A percentile compares a stretch with the other conserved stretches of the same genome.
Conservation (phyloP, 208 protist genomes). For the Tritrichomonas musculus region DNA sequence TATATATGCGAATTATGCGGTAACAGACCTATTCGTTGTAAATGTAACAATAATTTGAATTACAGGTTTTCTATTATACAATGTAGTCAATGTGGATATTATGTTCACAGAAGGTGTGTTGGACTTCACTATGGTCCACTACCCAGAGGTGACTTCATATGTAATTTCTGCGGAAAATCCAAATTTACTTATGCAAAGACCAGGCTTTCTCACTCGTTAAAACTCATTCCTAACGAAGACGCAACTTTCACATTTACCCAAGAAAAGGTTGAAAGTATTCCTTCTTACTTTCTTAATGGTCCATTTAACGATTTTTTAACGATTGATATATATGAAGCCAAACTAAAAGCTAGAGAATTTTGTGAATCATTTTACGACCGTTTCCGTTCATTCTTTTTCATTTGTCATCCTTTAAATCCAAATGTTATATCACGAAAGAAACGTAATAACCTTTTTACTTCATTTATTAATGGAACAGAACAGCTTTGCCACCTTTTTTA, state of each 20-base stretch:
- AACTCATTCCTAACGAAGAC: neutral
- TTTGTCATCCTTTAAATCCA: neutral
- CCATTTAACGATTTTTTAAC: conserved; percentile 23
- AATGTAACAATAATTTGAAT: neutral
- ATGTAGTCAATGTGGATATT: conserved; percentile 25
- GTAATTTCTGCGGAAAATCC: neutral
- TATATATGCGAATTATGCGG: neutral
- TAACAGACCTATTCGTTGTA: neutral
- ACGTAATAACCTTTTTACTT: neutral
- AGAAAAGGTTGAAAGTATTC: neutral
- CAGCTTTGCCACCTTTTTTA: neutral
- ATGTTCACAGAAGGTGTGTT: neutral
- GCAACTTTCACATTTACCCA: neutral
- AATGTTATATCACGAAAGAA: neutral
- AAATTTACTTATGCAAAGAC: neutral
- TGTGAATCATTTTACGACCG: neutral
- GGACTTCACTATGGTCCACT: neutral
- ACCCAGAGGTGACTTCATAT: neutral
- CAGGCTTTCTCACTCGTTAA: neutral
- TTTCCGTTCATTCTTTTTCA: conserved; percentile 21
- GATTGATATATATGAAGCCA: neutral
- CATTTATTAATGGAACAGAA: neutral
- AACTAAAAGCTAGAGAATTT: neutral
- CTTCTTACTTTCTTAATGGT: neutral
- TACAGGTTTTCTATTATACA: neutral